Evolutionary conservation across 164 flowering plant species (phyloP).

Genomic region (Tetracentron sinense): DNA sequence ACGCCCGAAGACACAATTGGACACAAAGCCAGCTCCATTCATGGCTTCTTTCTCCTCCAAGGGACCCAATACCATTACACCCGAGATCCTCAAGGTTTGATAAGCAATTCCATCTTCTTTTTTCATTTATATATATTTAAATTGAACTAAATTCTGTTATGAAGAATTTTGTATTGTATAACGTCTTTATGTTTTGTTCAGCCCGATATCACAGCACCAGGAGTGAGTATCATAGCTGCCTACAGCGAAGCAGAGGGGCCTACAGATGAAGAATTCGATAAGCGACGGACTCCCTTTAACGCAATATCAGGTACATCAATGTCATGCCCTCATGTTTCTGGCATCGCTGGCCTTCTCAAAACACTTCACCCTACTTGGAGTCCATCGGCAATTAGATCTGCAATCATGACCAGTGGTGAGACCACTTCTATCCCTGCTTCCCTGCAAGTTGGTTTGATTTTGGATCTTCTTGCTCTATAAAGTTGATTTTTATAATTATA

Average conservation of each 20-base stretch:
- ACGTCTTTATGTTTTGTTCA: no score
- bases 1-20: slow-evolving; percentile 31
- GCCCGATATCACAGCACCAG: slow-evolving; percentile 89
- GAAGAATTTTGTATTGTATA: no score
- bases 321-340: slow-evolving; percentile 87
- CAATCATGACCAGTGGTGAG: slow-evolving; percentile 75
- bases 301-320: slow-evolving; percentile 75
- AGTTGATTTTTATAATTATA: no score
- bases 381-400: slow-evolving; percentile 71
- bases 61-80: slow-evolving; percentile 66
- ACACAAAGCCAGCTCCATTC: slow-evolving; percentile 59
- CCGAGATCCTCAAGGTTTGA: slow-evolving; percentile 77
- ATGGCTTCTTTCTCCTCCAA: slow-evolving; percentile 82
- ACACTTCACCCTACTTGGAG: slow-evolving; percentile 74
- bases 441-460: no score
- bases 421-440: no score
- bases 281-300: slow-evolving; percentile 40
- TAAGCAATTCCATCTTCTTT: background rate
- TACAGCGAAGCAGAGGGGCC: slow-evolving; percentile 55
- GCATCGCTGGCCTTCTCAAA: slow-evolving; percentile 67
- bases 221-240: slow-evolving; percentile 72
- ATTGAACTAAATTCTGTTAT: no score
- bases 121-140: no score
- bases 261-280: slow-evolving; percentile 42
- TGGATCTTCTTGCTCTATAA: no score